Evolutionary conservation across 371 early-diverging fungal species (phyloP).

Genomic region (Mortierella sp.): DNA sequence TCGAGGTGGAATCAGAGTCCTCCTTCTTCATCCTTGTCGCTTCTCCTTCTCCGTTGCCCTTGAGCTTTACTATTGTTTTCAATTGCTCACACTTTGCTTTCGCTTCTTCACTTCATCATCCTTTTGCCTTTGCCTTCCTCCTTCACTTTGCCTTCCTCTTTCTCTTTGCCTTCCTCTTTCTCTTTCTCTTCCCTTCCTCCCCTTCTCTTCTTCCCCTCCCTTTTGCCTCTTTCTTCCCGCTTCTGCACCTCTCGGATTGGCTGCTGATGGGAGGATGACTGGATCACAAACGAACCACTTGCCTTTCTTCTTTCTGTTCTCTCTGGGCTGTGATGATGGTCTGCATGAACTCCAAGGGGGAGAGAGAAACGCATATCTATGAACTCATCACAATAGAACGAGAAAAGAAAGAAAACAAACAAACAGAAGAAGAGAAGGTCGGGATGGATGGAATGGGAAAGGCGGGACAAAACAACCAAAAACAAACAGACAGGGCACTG

Average conservation of each 20-base stretch:
- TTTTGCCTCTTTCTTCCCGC: neutral
- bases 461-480: neutral
- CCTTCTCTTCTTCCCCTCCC: neutral
- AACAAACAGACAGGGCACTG: neutral
- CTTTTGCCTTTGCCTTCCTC: neutral
- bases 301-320: neutral
- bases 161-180: neutral
- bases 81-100: neutral
- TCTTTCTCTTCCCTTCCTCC: neutral
- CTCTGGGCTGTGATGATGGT: neutral
- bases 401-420: no score
- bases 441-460: neutral
- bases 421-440: neutral
- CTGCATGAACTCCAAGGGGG: slow-evolving; percentile 1
- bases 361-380: neutral
- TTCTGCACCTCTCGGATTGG: neutral
- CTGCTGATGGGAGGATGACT: no score
- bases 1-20: slow-evolving; percentile 3
- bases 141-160: neutral
- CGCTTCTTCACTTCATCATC: neutral
- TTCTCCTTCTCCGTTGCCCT: neutral
- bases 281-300: neutral
- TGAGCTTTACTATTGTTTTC: neutral
- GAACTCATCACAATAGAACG: neutral
- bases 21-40: neutral